phyloP scores from a whole-genome alignment of 2,329 filamentous ascomycete genomes.

The Xylariales sp. region DNA sequence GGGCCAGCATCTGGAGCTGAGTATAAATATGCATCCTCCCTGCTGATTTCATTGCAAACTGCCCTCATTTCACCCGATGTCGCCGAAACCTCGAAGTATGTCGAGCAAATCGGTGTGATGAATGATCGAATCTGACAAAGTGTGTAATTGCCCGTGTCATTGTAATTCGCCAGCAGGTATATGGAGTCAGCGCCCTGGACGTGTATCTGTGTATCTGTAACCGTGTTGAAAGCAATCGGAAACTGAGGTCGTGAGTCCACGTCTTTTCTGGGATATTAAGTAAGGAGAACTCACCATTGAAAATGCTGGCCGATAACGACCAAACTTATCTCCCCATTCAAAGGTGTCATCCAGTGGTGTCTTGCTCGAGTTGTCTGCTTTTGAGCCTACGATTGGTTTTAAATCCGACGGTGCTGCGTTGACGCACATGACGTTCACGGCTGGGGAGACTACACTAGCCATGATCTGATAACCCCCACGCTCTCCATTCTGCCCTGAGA shows the following conservation, averaged over 20 bases:
- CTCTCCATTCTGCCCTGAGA: neutral
- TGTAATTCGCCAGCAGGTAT: neutral
- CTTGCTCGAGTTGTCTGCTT: neutral
- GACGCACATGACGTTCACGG: constrained; percentile 4
- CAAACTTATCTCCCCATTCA: neutral
- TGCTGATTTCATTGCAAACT: neutral
- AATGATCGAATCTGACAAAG: constrained; percentile 3
- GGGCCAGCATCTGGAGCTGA: too few relatives aligned
- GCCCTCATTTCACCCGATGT: constrained; percentile 1
- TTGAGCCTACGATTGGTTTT: neutral
- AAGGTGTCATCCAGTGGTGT: constrained; percentile 1
- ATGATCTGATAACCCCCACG: neutral
- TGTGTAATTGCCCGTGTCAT: neutral
- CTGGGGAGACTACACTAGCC: neutral
- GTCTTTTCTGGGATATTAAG: too few relatives aligned
- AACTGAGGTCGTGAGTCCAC: neutral
- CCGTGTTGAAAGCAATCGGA: neutral
- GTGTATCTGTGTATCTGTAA: neutral
- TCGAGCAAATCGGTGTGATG: neutral
- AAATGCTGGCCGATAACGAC: constrained; percentile 1
- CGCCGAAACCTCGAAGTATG: neutral
- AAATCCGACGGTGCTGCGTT: neutral
- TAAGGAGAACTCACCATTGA: neutral
- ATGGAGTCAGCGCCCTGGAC: constrained; percentile 1
- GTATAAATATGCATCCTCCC: too few relatives aligned